A percentile compares a stretch with the other conserved stretches of the same genome.
Evolutionary conservation across 2,329 filamentous ascomycete species (phyloP).

Genomic region (Lomentospora prolificans): DNA sequence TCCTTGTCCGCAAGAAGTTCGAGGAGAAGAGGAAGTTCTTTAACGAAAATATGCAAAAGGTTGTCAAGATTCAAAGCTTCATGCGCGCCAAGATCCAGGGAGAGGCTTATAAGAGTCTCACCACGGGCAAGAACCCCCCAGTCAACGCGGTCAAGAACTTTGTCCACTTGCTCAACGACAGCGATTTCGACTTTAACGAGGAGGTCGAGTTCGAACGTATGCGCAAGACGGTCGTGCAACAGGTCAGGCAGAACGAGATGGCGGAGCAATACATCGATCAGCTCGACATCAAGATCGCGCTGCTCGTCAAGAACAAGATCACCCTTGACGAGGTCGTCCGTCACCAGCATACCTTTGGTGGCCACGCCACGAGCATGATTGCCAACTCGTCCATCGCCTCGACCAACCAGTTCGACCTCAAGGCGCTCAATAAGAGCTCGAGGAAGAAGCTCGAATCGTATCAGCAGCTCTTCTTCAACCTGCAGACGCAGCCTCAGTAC

Average conservation of each 20-base stretch:
- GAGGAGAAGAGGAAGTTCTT: slow-evolving; percentile 81
- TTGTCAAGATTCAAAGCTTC: slow-evolving; percentile 97
- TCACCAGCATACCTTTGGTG: slow-evolving; percentile 92
- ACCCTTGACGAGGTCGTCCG: slow-evolving; percentile 95
- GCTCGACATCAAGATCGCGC: slow-evolving; percentile 95
- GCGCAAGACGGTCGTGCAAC: slow-evolving; percentile 91
- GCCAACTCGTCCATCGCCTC: slow-evolving; percentile 83
- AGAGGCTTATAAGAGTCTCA: slow-evolving; percentile 95
- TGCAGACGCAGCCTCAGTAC: slow-evolving; percentile 95
- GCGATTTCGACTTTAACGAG: slow-evolving; percentile 97
- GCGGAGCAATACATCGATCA: slow-evolving; percentile 97
- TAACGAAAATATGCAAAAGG: slow-evolving; percentile 96
- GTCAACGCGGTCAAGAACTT: slow-evolving; percentile 97
- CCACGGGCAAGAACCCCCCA: slow-evolving; percentile 90
- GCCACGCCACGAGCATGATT: slow-evolving; percentile 73
- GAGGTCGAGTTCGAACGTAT: slow-evolving; percentile 94
- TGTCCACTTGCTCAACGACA: slow-evolving; percentile 94
- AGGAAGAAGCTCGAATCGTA: slow-evolving; percentile 93
- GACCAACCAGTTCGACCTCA: slow-evolving; percentile 88
- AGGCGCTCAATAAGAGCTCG: slow-evolving; percentile 94
- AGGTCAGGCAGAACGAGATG: slow-evolving; percentile 94
- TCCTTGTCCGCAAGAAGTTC: slow-evolving; percentile 64
- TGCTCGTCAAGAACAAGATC: slow-evolving; percentile 99
- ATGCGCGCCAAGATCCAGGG: slow-evolving; percentile 91
- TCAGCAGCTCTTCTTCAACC: slow-evolving; percentile 92